Base-by-base conservation (phyloP, 1,284 basidiomycete genomes). In the Ustilago loliicola region DNA sequence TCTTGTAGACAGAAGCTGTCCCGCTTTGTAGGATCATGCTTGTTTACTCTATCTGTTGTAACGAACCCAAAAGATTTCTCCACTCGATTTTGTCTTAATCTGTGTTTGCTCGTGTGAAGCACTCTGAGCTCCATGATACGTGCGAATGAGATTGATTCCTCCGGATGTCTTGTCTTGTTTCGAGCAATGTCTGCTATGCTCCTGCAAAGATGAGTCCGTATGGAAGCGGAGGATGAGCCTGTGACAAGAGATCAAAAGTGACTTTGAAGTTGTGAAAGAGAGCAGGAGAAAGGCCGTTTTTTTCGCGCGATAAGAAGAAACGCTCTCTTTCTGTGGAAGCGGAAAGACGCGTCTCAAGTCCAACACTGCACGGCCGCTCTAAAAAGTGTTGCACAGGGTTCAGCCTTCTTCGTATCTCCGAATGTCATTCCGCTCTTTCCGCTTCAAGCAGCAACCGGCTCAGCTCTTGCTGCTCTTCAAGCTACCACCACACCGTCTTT, bases 61-160 rank as follows among this genome's bases (percentile, higher is more conserved):
- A 29, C 29, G 38, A 48, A 32, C n/a, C 30, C 30, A 59, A 50
- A 61, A 51, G 55, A 57, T 45, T 25, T 30, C 23, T 27, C 15
- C 15, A 9, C n/a, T 53, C 51, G 6, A 34, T n/a, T 25, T 50
- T 23, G 48, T 38, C 8, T 25, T 9, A 21, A 23, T 5, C 7
- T 30, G 27, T 30, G 57, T 19, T 9, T 32, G 57, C 25, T 48
- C 29, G 40, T 47, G 56, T n/a, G 21, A 27, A 2, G 53, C 10
- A 15, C 29, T 38, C 13, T 21, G 19, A 6, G 32, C 32, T 5
- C 32, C 32, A 11, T 34, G 32, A 34, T 11, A n/a, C n/a, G n/a
- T n/a, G n/a, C n/a, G n/a, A n/a, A n/a, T n/a, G n/a, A n/a, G n/a
- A n/a, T n/a, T n/a, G n/a, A n/a, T n/a, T n/a, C n/a, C n/a, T n/a